Evolutionary conservation across 331 rosid genomes (phyloP).

Genomic region (Cucumis variabilis): DNA sequence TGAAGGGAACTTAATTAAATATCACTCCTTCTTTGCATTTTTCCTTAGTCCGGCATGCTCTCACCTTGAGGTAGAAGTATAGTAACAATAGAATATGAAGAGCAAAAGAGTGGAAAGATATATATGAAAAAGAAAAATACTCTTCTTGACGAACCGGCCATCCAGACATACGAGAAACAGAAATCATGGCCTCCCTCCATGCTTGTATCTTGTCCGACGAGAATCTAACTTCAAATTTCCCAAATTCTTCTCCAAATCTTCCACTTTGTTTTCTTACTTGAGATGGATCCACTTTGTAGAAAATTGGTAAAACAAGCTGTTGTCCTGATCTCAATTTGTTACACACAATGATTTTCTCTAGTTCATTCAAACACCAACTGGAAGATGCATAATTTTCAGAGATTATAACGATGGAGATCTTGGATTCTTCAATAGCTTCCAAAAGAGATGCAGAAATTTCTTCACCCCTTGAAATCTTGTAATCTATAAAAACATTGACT

Average conservation of each 20-base stretch:
- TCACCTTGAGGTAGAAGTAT: no score
- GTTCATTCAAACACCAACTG: neutral
- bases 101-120: no score
- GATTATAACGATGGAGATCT: neutral
- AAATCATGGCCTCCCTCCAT: neutral
- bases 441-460: neutral
- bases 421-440: neutral
- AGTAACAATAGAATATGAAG: no score
- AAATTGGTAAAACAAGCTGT: neutral
- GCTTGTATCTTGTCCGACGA: neutral
- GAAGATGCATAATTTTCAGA: neutral
- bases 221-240: neutral
- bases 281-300: neutral
- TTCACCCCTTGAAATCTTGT: neutral
- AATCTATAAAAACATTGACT: neutral
- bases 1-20: no score
- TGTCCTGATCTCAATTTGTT: neutral
- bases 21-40: no score
- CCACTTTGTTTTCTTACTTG: neutral
- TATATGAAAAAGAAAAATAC: no score
- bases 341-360: neutral
- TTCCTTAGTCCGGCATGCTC: no score
- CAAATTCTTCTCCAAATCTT: neutral
- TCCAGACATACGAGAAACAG: neutral
- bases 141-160: neutral